Percentiles rank a stretch among this genome's conserved stretches.
Conservation (phyloP, 1,284 basidiomycete genomes). For the Kalmanozyma brasiliensis region DNA sequence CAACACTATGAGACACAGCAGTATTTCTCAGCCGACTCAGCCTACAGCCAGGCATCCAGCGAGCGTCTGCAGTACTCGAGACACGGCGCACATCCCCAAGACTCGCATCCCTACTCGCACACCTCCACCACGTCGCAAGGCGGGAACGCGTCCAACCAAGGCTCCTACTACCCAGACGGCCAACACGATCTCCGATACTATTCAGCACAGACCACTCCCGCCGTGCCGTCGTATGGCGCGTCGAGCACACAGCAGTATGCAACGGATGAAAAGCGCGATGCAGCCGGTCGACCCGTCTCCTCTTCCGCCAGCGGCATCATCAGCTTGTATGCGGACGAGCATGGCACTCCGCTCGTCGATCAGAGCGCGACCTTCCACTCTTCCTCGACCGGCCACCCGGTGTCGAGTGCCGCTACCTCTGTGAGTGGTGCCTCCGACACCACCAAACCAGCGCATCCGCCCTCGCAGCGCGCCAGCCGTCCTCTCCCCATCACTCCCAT, state of each 20-base stretch:
- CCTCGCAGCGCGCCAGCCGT: conserved; percentile 28
- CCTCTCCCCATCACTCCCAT: conserved; percentile 35
- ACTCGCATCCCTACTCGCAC: conserved; percentile 1
- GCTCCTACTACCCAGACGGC: neutral
- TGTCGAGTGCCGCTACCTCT: conserved; percentile 1
- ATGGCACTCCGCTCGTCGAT: conserved; percentile 15
- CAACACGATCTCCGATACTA: neutral
- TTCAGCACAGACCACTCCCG: neutral
- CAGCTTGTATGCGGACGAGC: conserved; percentile 48
- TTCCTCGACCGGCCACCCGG: conserved; percentile 4
- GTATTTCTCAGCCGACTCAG: conserved; percentile 1
- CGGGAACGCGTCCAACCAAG: neutral
- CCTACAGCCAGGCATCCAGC: neutral
- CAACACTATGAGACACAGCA: conserved; percentile 8
- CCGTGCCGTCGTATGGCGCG: neutral
- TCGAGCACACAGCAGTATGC: conserved; percentile 1
- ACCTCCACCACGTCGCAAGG: neutral
- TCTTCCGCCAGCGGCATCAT: conserved; percentile 54
- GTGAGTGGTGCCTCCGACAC: conserved; percentile 1
- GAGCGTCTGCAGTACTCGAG: conserved; percentile 11
- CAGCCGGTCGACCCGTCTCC: conserved; percentile 28
- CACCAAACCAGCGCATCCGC: conserved; percentile 5
- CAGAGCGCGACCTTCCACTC: conserved; percentile 12
- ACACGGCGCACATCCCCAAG: conserved; percentile 6
- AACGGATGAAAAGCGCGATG: conserved; percentile 1